Evolutionary conservation across 768 basidiomycete genomes (phyloP), one percentile per base, ranked within the genome.

Genomic region (Omphalotus guepiniiformis): DNA sequence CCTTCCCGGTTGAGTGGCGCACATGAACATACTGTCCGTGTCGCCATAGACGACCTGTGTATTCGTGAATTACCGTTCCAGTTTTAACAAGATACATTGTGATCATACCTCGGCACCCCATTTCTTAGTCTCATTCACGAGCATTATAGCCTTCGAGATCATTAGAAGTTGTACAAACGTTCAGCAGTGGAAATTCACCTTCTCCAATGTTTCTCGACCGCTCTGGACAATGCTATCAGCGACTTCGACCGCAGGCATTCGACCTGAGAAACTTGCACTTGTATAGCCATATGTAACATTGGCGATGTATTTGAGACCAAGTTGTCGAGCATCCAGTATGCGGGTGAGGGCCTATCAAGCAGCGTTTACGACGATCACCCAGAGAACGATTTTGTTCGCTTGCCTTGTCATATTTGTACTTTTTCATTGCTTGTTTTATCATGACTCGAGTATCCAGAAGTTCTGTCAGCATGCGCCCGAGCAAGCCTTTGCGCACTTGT

Each of bases 221-320:
- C 82, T 94, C 67, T 98, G 93, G 0, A 99, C 95, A 55, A 98
- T 98, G 48, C 92, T 92, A 58, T 99, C 96, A 0, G 96, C 96
- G 32, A 99, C 92, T 63, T 98, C 94, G 16, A 97, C 94, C 8
- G 90, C 92, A 19, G 96, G 96, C 96, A 99, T 98, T 39, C 96
- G 75, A 2, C 96, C 96, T 13, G 94, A 97, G 59, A 83, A 96
- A 1, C 88, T 87, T 2, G 96, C 96, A 50, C 88, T 78, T 0
- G 95, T 97, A 61, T 99, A 98, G 0, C 96, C 95, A 57, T 99
- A 98, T 0, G 92, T 97, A 32, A 90, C 88, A 60, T 97, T 93
- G 29, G 89, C 80, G 38, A 99, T 94, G 55, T 86, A 94, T 66
- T 99, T 98, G 39, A 99, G 74, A 48, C 91, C 82, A 2, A 96